A percentile compares a stretch with the other conserved stretches of the same genome.
These are phyloP conservation scores for Neospora caninum DNA, from an alignment of 169 alveolate genomes.

Conservation along the genomic window DNA sequence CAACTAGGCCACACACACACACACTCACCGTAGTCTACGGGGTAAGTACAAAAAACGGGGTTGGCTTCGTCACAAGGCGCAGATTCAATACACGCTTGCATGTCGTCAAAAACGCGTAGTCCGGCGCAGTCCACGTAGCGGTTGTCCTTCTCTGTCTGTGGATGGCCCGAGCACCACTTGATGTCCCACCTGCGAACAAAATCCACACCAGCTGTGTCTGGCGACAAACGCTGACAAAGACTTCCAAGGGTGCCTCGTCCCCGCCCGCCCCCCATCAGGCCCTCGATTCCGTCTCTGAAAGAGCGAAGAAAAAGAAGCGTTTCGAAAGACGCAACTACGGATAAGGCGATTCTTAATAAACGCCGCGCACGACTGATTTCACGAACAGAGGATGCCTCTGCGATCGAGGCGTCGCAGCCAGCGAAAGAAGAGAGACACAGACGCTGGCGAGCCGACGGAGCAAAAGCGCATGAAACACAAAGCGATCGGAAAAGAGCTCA, in stretches of 20 bases:
- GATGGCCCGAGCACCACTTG: conserved; percentile 27
- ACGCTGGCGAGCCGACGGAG: no score
- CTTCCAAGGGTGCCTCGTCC: background rate
- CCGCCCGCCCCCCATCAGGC: background rate
- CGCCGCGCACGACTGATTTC: no score
- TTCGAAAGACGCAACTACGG: no score
- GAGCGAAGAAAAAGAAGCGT: no score
- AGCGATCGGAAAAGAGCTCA: no score
- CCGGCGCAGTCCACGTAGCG: conserved; percentile 36
- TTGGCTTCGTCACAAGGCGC: background rate
- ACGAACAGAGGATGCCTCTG: no score
- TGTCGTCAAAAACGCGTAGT: background rate
- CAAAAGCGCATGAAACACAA: no score
- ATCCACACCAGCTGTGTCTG: background rate
- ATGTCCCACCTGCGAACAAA: conserved; percentile 8
- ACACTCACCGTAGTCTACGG: conserved; percentile 36
- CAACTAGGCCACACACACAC: no score
- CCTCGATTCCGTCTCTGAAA: no score
- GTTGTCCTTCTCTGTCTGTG: background rate
- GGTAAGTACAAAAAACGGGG: background rate
- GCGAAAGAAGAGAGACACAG: no score
- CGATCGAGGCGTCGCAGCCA: no score
- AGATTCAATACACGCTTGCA: background rate
- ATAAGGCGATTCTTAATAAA: no score
- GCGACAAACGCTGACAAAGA: background rate